phyloP scores from a whole-genome alignment of 2,329 filamentous ascomycete genomes.

The Scolecobasidium constrictum region DNA sequence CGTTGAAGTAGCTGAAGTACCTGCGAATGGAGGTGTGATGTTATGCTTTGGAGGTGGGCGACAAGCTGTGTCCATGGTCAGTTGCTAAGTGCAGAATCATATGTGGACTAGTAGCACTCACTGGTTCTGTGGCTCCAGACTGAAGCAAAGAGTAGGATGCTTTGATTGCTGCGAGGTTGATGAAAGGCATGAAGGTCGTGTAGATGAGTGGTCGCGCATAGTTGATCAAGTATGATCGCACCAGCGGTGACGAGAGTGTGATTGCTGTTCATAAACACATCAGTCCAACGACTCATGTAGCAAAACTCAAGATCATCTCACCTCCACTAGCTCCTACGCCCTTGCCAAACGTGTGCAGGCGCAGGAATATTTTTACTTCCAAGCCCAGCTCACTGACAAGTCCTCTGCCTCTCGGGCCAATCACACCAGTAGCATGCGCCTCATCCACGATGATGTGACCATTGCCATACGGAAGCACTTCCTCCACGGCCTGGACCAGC shows the following conservation, averaged over 20 bases:
- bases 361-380: conserved; percentile 40
- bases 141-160: conserved; percentile 47
- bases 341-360: conserved; percentile 53
- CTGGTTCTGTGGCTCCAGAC: conserved; percentile 35
- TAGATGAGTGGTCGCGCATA: conserved; percentile 68
- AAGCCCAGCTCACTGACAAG: conserved; percentile 46
- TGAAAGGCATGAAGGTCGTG: conserved; percentile 57
- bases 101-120: too few species aligned
- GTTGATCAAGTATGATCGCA: conserved; percentile 58
- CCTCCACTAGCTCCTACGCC: conserved; percentile 55
- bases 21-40: conserved; percentile 32
- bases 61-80: conserved; percentile 1
- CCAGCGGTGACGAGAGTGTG: conserved; percentile 49
- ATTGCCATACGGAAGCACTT: conserved; percentile 45
- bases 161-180: conserved; percentile 47
- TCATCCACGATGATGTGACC: conserved; percentile 57
- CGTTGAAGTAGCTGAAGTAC: conserved; percentile 12
- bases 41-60: not conserved
- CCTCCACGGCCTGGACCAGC: conserved; percentile 48
- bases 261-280: conserved; percentile 34
- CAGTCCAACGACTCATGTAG: too few species aligned
- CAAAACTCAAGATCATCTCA: conserved; percentile 28
- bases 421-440: conserved; percentile 53
- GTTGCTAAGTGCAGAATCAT: too few species aligned
- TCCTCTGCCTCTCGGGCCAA: conserved; percentile 46